phyloP scores from a whole-genome alignment of 139 green algal species.

The Chlorella sp. region DNA sequence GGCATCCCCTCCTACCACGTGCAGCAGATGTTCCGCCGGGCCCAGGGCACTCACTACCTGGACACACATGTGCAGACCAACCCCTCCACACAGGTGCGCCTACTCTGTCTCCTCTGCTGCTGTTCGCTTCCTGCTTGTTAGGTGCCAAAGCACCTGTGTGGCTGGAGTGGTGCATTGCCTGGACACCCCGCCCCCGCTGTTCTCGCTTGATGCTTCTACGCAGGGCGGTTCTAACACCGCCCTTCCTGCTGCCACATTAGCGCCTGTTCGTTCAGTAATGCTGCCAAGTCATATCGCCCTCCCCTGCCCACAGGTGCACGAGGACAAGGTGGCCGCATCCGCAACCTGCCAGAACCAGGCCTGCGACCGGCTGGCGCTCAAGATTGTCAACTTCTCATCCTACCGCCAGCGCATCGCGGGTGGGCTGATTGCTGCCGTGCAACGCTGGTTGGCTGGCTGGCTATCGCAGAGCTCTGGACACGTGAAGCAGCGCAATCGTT shows the following conservation, averaged over 20 bases:
- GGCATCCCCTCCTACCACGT: conserved; percentile 65
- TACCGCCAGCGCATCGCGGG: background rate
- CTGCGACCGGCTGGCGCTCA: conserved; percentile 52
- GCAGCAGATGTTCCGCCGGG: conserved; percentile 61
- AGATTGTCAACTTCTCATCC: conserved; percentile 57
- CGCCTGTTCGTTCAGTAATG: too few relatives aligned
- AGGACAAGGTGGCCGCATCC: conserved; percentile 37
- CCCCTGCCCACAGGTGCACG: background rate
- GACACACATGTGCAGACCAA: background rate
- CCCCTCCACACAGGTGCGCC: conserved; percentile 3
- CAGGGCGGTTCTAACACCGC: too few relatives aligned
- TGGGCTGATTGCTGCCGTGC: too few relatives aligned
- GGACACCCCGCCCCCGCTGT: too few relatives aligned
- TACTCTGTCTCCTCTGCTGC: too few relatives aligned
- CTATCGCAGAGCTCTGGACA: background rate
- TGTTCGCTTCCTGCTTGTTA: too few relatives aligned
- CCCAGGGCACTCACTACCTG: conserved; percentile 46
- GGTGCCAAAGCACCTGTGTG: too few relatives aligned
- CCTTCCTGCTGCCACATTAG: too few relatives aligned
- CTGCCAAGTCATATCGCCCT: background rate
- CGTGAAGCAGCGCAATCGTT: too few relatives aligned
- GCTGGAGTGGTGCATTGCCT: too few relatives aligned
- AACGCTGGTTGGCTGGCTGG: too few relatives aligned
- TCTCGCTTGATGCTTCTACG: too few relatives aligned
- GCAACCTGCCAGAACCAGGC: conserved; percentile 54